These are phyloP conservation scores for Aspergillus nidulans DNA, from an alignment of 495 filamentous ascomycete genomes.

Conservation along the genomic window DNA sequence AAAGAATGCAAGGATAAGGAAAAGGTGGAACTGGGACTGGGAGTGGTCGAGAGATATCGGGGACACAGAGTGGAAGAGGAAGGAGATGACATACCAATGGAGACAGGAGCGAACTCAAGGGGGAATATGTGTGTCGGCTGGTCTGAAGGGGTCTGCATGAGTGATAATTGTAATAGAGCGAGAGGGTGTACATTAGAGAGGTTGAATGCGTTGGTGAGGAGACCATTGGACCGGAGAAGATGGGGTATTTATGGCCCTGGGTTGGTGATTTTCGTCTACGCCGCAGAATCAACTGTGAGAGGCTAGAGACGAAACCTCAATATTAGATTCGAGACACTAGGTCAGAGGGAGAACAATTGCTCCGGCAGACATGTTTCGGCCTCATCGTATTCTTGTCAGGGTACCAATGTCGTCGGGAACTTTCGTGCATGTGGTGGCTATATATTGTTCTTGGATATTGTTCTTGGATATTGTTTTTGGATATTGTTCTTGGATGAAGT, in stretches of 20 bases:
- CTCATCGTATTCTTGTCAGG: background rate
- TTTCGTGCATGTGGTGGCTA: background rate
- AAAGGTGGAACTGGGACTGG: background rate
- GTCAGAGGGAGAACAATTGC: slow-evolving; percentile 8
- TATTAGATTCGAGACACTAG: too few species aligned
- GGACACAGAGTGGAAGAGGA: background rate
- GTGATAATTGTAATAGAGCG: slow-evolving; percentile 22
- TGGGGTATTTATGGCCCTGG: too few species aligned
- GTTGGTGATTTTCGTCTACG: too few species aligned
- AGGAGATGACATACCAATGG: slow-evolving; percentile 28
- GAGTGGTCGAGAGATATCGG: background rate
- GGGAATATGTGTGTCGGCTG: slow-evolving; percentile 40
- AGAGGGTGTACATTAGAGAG: too few species aligned
- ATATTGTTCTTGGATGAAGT: slow-evolving; percentile 16
- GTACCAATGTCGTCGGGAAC: background rate
- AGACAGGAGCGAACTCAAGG: slow-evolving; percentile 23
- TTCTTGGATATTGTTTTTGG: slow-evolving; percentile 21
- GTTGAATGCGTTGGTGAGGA: too few species aligned
- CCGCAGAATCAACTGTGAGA: too few species aligned
- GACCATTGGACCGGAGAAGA: too few species aligned
- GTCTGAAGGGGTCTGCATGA: slow-evolving; percentile 18
- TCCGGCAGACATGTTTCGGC: too few species aligned
- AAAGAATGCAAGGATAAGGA: background rate
- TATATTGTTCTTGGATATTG: slow-evolving; percentile 24
- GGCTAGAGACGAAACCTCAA: too few species aligned